A percentile compares a stretch with the other conserved stretches of the same genome.
Evolutionary conservation across 2,329 filamentous ascomycete species (phyloP).

Genomic region (Arachnomyces sp.): DNA sequence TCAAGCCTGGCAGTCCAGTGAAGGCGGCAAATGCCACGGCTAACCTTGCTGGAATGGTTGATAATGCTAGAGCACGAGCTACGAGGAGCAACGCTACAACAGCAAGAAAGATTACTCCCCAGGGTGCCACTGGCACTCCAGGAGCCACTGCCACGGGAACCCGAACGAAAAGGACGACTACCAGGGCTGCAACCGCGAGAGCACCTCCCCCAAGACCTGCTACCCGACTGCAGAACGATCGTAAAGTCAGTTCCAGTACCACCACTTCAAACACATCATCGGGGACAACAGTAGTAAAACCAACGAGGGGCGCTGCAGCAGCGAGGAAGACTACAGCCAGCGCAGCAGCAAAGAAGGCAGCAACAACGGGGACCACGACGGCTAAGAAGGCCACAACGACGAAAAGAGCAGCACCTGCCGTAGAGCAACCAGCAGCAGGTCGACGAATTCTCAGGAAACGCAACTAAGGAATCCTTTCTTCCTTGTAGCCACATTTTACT

Average conservation of each 20-base stretch:
- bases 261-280: constrained; percentile 30
- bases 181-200: constrained; percentile 21
- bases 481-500: not conserved
- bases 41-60: constrained; percentile 12
- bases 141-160: too few relatives aligned
- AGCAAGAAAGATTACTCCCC: constrained; percentile 20
- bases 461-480: constrained; percentile 16
- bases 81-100: constrained; percentile 18
- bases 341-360: constrained; percentile 25
- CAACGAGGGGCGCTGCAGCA: constrained; percentile 20
- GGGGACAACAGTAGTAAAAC: constrained; percentile 30
- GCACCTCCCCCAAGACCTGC: constrained; percentile 28
- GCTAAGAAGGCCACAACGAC: constrained; percentile 27
- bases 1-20: constrained; percentile 45
- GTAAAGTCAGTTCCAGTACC: constrained; percentile 26
- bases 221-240: constrained; percentile 30
- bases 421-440: constrained; percentile 25
- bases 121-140: constrained; percentile 7
- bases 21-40: constrained; percentile 23
- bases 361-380: constrained; percentile 23
- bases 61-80: constrained; percentile 17
- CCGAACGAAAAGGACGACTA: constrained; percentile 19
- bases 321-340: constrained; percentile 24
- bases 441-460: constrained; percentile 36
- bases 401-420: constrained; percentile 25